Evolutionary conservation across 768 basidiomycete genomes (phyloP), one percentile per base, ranked within the genome.

Genomic region (Termitomyces sp.): DNA sequence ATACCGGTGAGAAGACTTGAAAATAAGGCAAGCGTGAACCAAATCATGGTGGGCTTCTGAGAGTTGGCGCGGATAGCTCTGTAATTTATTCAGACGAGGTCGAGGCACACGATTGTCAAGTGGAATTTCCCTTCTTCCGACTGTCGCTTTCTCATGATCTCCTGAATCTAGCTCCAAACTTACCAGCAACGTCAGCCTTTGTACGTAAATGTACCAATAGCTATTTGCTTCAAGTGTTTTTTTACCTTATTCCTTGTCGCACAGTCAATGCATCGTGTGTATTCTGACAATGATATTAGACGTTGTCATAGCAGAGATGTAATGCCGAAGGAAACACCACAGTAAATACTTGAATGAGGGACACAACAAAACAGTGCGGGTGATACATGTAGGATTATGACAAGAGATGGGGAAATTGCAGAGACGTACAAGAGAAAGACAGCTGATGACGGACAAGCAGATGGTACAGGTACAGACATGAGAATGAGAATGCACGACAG

Each of bases 331-430:
- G 54, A 55, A 31, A 43, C 29, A 42, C 31, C 54, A 42, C 15
- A 40, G 14, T 40, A 31, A 29, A 9, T 40, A 54, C 53, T 42
- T 11, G 29, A 11, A 43, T 32, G 54, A 42, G n/a, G 11, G 17
- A 55, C 54, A 48, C 47, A 43, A 55, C 54, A 42, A 56, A 20
- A 12, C 55, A 31, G 45, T 56, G 55, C 55, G 11, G 36, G 31
- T 54, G 38, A 40, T 37, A 42, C 38, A 40, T 17, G 29, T 55
- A 56, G 10, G 4, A 53, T 38, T 38, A 38, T 12, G 31, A 5
- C 42, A 42, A 42, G 29, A 56, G 42, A 56, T 45, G 32, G 54
- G 7, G 10, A n/a, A 17, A 50, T 34, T 50, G 42, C 31, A 43
- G n/a, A 55, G 54, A 56, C 54, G 11, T 32, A 56, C 31, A 43